Conservation (phyloP, 805 yeast genomes). For the Metschnikowia borealis region DNA sequence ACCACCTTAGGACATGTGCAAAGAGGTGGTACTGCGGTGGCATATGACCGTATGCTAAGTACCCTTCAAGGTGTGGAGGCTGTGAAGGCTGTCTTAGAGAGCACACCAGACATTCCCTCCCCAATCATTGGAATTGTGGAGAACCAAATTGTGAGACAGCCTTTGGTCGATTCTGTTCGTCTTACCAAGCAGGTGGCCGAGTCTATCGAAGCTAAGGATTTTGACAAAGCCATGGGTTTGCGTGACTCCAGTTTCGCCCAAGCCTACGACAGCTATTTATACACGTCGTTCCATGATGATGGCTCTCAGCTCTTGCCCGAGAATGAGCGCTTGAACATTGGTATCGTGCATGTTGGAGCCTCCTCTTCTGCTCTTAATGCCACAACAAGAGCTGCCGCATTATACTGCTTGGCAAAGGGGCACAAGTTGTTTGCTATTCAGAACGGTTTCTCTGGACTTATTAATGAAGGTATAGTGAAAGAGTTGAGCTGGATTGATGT, state of each 20-base stretch:
- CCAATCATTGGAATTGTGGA: constrained; percentile 91
- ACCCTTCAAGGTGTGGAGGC: constrained; percentile 98
- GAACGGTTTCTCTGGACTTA: constrained; percentile 72
- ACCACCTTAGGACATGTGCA: constrained; percentile 97
- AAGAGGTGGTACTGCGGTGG: constrained; percentile 98
- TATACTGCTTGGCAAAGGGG: constrained; percentile 71
- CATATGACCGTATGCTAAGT: constrained; percentile 85
- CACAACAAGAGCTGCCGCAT: constrained; percentile 71
- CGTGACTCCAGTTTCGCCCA: constrained; percentile 89
- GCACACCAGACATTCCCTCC: constrained; percentile 87
- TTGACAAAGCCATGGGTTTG: constrained; percentile 79
- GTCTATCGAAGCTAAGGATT: constrained; percentile 76
- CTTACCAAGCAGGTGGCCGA: constrained; percentile 86
- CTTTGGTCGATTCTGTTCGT: constrained; percentile 85
- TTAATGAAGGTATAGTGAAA: constrained; percentile 57
- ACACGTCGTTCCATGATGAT: constrained; percentile 59
- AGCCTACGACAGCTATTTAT: constrained; percentile 41
- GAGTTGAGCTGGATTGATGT: constrained; percentile 64
- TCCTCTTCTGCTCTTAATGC: constrained; percentile 77
- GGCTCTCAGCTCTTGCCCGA: constrained; percentile 50
- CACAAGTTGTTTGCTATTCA: constrained; percentile 68
- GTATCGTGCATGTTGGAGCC: constrained; percentile 74
- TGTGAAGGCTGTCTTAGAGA: constrained; percentile 82
- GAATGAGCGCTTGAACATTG: constrained; percentile 55
- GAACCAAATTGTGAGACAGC: constrained; percentile 79